Base-by-base conservation (phyloP, 2,329 filamentous ascomycete species). In the Chaetomium globosum region DNA sequence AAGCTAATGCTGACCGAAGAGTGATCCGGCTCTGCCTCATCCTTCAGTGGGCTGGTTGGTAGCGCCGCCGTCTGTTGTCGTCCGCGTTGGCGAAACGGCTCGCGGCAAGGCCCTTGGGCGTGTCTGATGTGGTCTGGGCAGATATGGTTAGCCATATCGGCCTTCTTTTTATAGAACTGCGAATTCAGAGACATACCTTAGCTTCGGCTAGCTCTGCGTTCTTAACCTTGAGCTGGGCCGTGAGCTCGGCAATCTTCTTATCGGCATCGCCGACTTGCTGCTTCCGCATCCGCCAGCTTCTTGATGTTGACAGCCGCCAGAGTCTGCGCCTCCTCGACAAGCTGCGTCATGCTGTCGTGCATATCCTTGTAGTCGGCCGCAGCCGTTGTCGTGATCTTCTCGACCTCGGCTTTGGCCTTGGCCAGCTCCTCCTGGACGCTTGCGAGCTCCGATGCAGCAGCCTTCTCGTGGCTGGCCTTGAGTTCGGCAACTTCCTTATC, bases 1-100 rank as follows among this genome's bases (percentile, higher is more conserved):
- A 85, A 80, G 86, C 86, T 78, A 89, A 81, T 77, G 86, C 87
- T 75, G 82, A n/a, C 80, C 75, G 86, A 88, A 77, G 85, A 86
- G 80, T 85, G 80, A 75, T 89, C 86, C 73, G 75, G 73, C 73
- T 85, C 82, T 75, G 79, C 79, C 85, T 88, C 85, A 84, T n/a
- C 83, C 85, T 84, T 83, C 82, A 75, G 79, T 79, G 63, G 76
- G 71, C 54, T 74, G 72, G 64, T 71, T 70, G 59, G 71, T 69
- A 71, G 75, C 72, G 61, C 75, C 73, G 67, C 76, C 75, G 69
- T 77, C 73, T n/a, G 58, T 73, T 71, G 61, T 77, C 75, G 70
- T 77, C 73, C 13, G 55, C 58, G 65, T 68, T 71, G 65, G 85
- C 85, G 72, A 82, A 86, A 69, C 80, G 80, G 76, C 84, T 87